Evolutionary conservation across 108 stramenopile species (phyloP), one percentile per base, ranked within the genome.

Genomic region (Aurantiochytrium sp.): DNA sequence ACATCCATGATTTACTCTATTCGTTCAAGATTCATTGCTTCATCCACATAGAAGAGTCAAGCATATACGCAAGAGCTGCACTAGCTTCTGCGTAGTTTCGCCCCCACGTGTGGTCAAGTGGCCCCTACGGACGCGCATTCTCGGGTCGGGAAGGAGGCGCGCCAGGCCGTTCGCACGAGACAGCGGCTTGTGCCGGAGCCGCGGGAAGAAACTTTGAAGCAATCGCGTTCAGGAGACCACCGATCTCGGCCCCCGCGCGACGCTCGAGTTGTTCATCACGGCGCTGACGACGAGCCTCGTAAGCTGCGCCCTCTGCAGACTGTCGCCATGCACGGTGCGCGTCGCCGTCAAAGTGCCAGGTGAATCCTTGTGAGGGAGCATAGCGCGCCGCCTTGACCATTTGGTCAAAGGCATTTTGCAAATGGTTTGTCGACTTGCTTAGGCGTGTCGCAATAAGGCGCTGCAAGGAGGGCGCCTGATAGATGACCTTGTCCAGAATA

Each of bases 401-500:
- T 90, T 89, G 72, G 89, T 90, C 91, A 10, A 91, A 90, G 18
- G 91, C 91, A 35, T 91, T 90, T 29, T 91, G 90, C 23, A 91
- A 44, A 49, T 91, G 91, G 51, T 90, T 88, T 18, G 91, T 87
- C 35, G 90, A 90, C 89, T 92, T 92, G 89, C 43, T 88, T 45
- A 92, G 91, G 55, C 91, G 89, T 4, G 91, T 88, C 64, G 83
- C 90, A 44, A 92, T 91, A 51, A 92, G 91, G 55, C 88, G 90
- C 23, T 89, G 90, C 90, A 91, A 87, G n/a, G 90, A 90, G 14
- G 92, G 92, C 5, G 91, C 55, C 49, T 92, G 91, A 89, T 92
- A 92, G 72, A 92, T 92, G 35, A 88, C 88, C 19, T 91, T 91
- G 35, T 92, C 92, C 90, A 92, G 90, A 51, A 92, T 90, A 88